These are phyloP conservation scores for Eucalyptus microcorys DNA, from an alignment of 345 rosid species.

Conservation along the genomic window DNA sequence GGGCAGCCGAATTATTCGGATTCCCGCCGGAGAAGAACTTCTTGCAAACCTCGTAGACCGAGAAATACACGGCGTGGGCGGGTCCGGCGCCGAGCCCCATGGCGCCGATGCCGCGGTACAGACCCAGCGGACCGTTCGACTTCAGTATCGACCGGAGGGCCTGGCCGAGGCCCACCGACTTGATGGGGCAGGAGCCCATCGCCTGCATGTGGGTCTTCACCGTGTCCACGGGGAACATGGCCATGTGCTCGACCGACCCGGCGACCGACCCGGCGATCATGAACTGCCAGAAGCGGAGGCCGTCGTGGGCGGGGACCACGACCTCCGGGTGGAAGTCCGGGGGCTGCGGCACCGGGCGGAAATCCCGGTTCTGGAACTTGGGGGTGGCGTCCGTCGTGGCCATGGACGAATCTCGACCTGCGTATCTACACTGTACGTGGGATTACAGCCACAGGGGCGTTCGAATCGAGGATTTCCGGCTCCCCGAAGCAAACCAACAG, in stretches of 20 bases:
- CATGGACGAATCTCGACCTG: neutral
- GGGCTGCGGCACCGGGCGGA: conserved; percentile 44
- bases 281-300: conserved; percentile 83
- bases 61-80: conserved; percentile 95
- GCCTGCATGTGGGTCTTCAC: conserved; percentile 98
- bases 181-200: conserved; percentile 81
- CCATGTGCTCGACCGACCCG: conserved; percentile 92
- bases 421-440: neutral
- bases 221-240: conserved; percentile 98
- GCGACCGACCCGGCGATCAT: conserved; percentile 97
- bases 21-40: conserved; percentile 51
- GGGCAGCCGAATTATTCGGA: conserved; percentile 67
- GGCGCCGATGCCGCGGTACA: conserved; percentile 92
- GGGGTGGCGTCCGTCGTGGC: conserved; percentile 46
- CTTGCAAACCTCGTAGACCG: conserved; percentile 76
- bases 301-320: conserved; percentile 14
- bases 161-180: conserved; percentile 60
- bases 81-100: conserved; percentile 99
- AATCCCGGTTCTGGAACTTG: conserved; percentile 52
- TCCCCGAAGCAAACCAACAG: neutral
- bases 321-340: conserved; percentile 56
- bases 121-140: conserved; percentile 55
- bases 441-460: neutral
- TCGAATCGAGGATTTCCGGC: neutral
- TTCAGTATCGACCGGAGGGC: conserved; percentile 68